These are phyloP conservation scores for Exserohilum rostratum DNA, from an alignment of 2,329 filamentous ascomycete species.

Conservation along the genomic window DNA sequence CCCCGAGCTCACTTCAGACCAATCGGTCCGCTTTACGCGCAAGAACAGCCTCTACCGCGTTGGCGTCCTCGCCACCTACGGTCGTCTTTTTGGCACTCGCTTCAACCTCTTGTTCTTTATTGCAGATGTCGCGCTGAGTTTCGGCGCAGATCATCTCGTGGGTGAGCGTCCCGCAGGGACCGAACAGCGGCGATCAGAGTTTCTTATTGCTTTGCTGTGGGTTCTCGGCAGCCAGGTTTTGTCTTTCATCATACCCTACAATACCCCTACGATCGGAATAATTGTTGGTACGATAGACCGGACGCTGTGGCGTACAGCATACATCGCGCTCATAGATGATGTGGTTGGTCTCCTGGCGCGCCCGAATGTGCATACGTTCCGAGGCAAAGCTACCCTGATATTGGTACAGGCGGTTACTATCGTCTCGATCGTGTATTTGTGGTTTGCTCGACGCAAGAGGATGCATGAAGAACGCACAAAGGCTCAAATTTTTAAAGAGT, in stretches of 20 bases:
- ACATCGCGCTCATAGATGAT: neutral
- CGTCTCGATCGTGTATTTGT: neutral
- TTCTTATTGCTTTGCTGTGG: neutral
- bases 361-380: neutral
- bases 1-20: slow-evolving; percentile 13
- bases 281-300: neutral
- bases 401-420: neutral
- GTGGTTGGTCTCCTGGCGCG: neutral
- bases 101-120: slow-evolving; percentile 1
- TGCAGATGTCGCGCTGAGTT: neutral
- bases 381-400: neutral
- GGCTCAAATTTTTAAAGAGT: too few species aligned
- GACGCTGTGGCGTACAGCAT: neutral
- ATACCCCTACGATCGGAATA: neutral
- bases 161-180: neutral
- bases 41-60: slow-evolving; percentile 20
- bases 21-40: slow-evolving; percentile 24
- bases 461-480: neutral
- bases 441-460: neutral
- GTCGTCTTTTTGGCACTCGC: slow-evolving; percentile 19
- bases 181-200: neutral
- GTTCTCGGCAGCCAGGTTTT: neutral
- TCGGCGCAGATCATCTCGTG: neutral
- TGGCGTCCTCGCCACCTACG: slow-evolving; percentile 21
- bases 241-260: neutral